A percentile compares a stretch with the other conserved stretches of the same genome.
Evolutionary conservation across 305 asterid genomes (phyloP).

Genomic region (Euphrasia arctica): DNA sequence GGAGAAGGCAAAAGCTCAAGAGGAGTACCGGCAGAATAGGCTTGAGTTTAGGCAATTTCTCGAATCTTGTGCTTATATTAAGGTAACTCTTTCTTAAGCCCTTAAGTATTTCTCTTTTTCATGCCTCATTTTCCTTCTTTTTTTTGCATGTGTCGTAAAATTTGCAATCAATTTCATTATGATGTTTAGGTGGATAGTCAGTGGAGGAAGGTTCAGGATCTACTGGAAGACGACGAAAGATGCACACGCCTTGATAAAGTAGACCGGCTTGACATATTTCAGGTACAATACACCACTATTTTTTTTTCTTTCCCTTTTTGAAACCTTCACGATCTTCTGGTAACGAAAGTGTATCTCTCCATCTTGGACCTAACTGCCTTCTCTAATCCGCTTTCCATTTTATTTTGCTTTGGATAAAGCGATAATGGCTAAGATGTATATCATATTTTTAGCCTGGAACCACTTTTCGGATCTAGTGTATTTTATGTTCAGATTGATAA

Average conservation of each 20-base stretch:
- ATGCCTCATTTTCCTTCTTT: conserved; percentile 13
- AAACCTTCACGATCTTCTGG: conserved; percentile 14
- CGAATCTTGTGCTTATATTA: conserved; percentile 80
- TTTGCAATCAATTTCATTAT: conserved; percentile 16
- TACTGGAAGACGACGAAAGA: conserved; percentile 92
- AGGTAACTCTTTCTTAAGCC: conserved; percentile 44
- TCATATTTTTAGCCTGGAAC: conserved; percentile 22
- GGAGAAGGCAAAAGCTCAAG: conserved; percentile 95
- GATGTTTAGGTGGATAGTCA: conserved; percentile 79
- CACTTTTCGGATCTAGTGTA: not conserved
- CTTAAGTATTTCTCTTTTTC: conserved; percentile 16
- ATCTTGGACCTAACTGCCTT: conserved; percentile 8
- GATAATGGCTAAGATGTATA: conserved; percentile 7
- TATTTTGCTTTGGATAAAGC: conserved; percentile 18
- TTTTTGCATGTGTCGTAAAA: conserved; percentile 15
- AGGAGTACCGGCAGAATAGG: conserved; percentile 71
- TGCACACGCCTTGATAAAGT: conserved; percentile 88
- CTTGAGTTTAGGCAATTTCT: conserved; percentile 78
- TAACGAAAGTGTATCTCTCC: conserved; percentile 5
- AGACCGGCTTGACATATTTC: conserved; percentile 85
- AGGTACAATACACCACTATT: conserved; percentile 47
- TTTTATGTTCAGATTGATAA: conserved; percentile 22
- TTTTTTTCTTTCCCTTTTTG: not conserved
- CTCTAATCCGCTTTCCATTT: conserved; percentile 13
- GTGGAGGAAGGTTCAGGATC: conserved; percentile 98